phyloP scores from a whole-genome alignment of 2,329 filamentous ascomycete genomes.

The Pseudonectria buxi region DNA sequence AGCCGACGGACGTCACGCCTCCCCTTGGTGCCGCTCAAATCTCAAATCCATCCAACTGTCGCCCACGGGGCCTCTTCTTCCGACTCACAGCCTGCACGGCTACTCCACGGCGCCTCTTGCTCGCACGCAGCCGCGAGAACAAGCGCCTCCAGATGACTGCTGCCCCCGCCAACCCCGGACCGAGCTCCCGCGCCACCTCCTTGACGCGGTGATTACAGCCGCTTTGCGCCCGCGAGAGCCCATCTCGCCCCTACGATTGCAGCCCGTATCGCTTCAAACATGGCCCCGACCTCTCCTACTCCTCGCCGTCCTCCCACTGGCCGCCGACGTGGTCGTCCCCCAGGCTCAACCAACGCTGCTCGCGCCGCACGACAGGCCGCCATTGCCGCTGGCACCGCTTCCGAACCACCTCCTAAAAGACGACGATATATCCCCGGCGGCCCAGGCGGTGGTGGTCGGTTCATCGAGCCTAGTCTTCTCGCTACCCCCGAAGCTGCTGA shows the following conservation, averaged over 20 bases:
- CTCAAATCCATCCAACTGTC: slow-evolving; percentile 21
- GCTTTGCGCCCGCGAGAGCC: slow-evolving; percentile 11
- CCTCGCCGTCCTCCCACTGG: slow-evolving; percentile 36
- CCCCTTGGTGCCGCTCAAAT: slow-evolving; percentile 23
- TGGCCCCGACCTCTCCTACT: slow-evolving; percentile 31
- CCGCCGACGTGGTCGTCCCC: slow-evolving; percentile 42
- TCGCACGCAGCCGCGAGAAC: slow-evolving; percentile 8
- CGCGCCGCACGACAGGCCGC: slow-evolving; percentile 33
- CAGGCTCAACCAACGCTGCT: slow-evolving; percentile 35
- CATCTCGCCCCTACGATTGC: slow-evolving; percentile 3
- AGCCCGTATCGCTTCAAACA: slow-evolving; percentile 7
- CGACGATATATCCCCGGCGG: slow-evolving; percentile 80
- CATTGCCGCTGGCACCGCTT: slow-evolving; percentile 26
- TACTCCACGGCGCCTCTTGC: slow-evolving; percentile 3
- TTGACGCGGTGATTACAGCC: slow-evolving; percentile 19
- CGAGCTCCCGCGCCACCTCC: slow-evolving; percentile 25
- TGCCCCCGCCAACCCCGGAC: slow-evolving; percentile 23
- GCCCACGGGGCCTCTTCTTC: slow-evolving; percentile 14
- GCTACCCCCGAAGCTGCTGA: slow-evolving; percentile 43
- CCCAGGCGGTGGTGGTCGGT: slow-evolving; percentile 77
- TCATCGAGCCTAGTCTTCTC: slow-evolving; percentile 64
- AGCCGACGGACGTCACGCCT: slow-evolving; percentile 28
- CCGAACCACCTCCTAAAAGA: slow-evolving; percentile 62
- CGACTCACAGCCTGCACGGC: slow-evolving; percentile 12
- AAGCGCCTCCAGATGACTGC: slow-evolving; percentile 18